Percentiles rank a stretch among this genome's conserved stretches.
Conservation (phyloP, 352 stramenopile species). For the Phytophthora tubulina region DNA sequence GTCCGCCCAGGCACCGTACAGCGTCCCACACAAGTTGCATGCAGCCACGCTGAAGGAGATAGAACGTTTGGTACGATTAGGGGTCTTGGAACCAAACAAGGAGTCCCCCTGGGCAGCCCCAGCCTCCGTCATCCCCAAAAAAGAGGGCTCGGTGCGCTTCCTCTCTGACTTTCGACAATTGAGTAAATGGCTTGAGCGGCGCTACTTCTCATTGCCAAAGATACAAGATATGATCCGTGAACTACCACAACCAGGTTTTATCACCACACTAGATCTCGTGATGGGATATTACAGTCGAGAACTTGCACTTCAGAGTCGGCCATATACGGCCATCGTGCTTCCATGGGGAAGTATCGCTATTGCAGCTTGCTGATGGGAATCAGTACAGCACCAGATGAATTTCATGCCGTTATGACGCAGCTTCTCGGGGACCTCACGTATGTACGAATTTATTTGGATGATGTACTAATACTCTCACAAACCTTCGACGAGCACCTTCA, state of each 20-base stretch:
- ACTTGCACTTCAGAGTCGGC: not conserved
- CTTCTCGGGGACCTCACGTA: conserved; percentile 4
- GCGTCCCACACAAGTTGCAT: too few species aligned
- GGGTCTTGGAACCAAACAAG: conserved; percentile 5
- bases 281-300: too few species aligned
- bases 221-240: too few species aligned
- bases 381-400: conserved; percentile 19
- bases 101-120: conserved; percentile 1
- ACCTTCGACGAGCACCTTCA: conserved; percentile 11
- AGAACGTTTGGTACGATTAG: not conserved
- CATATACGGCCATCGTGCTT: conserved; percentile 1
- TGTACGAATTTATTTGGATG: conserved; percentile 14
- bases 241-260: too few species aligned
- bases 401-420: conserved; percentile 14
- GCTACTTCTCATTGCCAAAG: not conserved
- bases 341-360: conserved; percentile 21
- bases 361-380: conserved; percentile 17
- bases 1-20: too few species aligned
- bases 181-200: not conserved
- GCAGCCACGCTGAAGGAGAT: not conserved
- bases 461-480: conserved; percentile 1
- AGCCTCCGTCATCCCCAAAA: conserved; percentile 10
- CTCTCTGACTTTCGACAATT: conserved; percentile 4
- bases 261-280: too few species aligned
- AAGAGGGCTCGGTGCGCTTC: conserved; percentile 4